A percentile compares a stretch with the other conserved stretches of the same genome.
These are phyloP conservation scores for Wickerhamomyces mucosus DNA, from an alignment of 805 yeast species.

Conservation along the genomic window DNA sequence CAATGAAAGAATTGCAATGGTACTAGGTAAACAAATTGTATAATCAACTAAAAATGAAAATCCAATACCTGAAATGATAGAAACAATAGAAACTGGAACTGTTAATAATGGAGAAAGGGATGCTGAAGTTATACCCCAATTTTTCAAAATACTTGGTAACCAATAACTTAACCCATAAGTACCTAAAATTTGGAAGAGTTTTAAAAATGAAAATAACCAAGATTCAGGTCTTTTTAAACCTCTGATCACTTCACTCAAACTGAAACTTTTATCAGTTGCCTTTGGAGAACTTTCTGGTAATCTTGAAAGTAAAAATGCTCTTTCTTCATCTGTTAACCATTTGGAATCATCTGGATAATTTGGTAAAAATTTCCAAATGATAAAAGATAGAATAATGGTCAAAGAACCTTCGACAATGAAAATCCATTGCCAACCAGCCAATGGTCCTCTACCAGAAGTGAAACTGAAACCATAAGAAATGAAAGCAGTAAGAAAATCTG, in stretches of 20 bases:
- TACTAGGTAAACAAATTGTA: slow-evolving; percentile 10
- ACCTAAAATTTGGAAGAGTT: slow-evolving; percentile 9
- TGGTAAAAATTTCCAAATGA: slow-evolving; percentile 7
- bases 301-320: slow-evolving; percentile 8
- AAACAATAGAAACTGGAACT: slow-evolving; percentile 10
- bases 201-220: slow-evolving; percentile 6
- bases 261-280: slow-evolving; percentile 5
- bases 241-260: not conserved
- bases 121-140: slow-evolving; percentile 8
- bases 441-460: slow-evolving; percentile 9
- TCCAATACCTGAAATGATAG: slow-evolving; percentile 7
- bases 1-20: slow-evolving; percentile 18
- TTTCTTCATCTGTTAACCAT: slow-evolving; percentile 12
- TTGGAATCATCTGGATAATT: slow-evolving; percentile 13
- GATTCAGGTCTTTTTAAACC: slow-evolving; percentile 5
- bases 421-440: slow-evolving; percentile 15
- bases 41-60: slow-evolving; percentile 11
- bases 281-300: too few species aligned
- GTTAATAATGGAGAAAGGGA: slow-evolving; percentile 25
- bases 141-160: slow-evolving; percentile 10
- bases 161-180: slow-evolving; percentile 11
- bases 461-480: too few species aligned
- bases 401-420: slow-evolving; percentile 13
- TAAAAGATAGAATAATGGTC: slow-evolving; percentile 7
- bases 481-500: slow-evolving; percentile 17